Evolutionary conservation across 1,284 basidiomycete species (phyloP).

Genomic region (Malassezia yamatoensis): DNA sequence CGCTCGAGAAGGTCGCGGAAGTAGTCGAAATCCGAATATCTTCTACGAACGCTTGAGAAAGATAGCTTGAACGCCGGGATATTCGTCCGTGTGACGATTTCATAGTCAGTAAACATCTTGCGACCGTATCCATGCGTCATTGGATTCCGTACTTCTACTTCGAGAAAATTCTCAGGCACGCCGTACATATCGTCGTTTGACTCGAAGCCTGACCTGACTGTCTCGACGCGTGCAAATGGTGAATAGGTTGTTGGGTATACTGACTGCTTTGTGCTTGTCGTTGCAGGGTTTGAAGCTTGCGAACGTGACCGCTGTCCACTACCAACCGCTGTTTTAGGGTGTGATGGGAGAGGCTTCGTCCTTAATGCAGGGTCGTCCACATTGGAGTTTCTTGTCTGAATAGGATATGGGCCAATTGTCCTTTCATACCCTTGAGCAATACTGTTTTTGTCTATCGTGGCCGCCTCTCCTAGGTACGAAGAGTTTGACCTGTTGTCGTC

Average conservation of each 20-base stretch:
- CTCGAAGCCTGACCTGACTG: constrained; percentile 26
- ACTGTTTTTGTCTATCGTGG: too few species aligned
- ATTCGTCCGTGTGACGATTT: constrained; percentile 96
- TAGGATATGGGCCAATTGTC: too few species aligned
- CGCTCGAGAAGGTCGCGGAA: constrained; percentile 96
- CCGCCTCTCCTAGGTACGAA: too few species aligned
- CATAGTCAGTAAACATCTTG: constrained; percentile 99
- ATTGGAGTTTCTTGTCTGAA: too few species aligned
- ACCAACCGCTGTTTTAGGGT: too few species aligned
- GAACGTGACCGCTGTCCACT: neutral
- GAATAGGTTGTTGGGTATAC: constrained; percentile 31
- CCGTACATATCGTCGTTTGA: constrained; percentile 88
- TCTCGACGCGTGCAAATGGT: constrained; percentile 44
- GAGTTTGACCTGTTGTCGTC: too few species aligned
- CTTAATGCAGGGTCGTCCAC: too few species aligned
- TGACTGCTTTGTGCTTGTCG: constrained; percentile 3
- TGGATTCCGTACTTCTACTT: constrained; percentile 94
- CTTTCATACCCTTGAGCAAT: too few species aligned
- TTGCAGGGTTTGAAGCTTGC: neutral
- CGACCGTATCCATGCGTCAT: constrained; percentile 71
- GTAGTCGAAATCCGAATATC: constrained; percentile 97
- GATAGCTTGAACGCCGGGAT: constrained; percentile 96
- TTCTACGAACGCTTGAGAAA: constrained; percentile 82
- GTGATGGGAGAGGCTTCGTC: too few species aligned
- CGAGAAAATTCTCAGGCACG: constrained; percentile 76